Base-by-base conservation (phyloP, 805 yeast species). In the Starmera quercuum region DNA sequence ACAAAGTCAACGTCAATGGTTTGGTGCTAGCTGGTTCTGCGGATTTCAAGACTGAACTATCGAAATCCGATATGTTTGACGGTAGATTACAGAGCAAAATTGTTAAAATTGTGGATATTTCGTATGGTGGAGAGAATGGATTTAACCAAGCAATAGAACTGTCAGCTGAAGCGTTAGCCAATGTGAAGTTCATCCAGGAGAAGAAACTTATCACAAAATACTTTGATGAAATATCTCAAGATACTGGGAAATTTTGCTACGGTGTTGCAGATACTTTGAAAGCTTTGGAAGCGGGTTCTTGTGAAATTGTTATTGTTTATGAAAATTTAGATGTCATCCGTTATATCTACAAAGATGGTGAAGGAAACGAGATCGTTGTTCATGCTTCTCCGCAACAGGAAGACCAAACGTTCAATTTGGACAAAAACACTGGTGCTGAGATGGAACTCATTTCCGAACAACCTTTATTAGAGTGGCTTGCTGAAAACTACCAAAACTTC, bases 81-180 rank as follows among this genome's bases (percentile, higher is more conserved):
- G 68, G 65, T 48, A 85, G 99, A 67, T 72, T 92, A 54, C 84
- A 73, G 48, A 80, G 83, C 32, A 88, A 87, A 63, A 78, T 92
- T 51, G 73, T 92, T 41, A 85, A 87, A 61, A 75, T 88, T 57
- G 98, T 94, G 36, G 99, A 92, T 69, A 83, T 92, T 37, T 88
- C 97, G 3, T 92, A 92, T 56, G 99, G 99, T 63, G 98, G 99
- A 58, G 98, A 92, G 65, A 92, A 92, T 59, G 99, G 99, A 30
- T 92, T 92, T 71, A 92, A 92, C 68, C 99, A 92, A 70, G 99
- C 99, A 29, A 94, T 92, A 52, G 98, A 92, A 64, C 72, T 92
- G 47, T 83, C 97, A 21, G 95, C 97, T 20, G 99, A 92, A 70
- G 83, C 98, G 19, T 73, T 92, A 55, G 83, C 97, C 32, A 92